A percentile compares a stretch with the other conserved stretches of the same genome.
Conservation (phyloP, 2,329 filamentous ascomycete genomes). For the Pyricularia pennisetigena region DNA sequence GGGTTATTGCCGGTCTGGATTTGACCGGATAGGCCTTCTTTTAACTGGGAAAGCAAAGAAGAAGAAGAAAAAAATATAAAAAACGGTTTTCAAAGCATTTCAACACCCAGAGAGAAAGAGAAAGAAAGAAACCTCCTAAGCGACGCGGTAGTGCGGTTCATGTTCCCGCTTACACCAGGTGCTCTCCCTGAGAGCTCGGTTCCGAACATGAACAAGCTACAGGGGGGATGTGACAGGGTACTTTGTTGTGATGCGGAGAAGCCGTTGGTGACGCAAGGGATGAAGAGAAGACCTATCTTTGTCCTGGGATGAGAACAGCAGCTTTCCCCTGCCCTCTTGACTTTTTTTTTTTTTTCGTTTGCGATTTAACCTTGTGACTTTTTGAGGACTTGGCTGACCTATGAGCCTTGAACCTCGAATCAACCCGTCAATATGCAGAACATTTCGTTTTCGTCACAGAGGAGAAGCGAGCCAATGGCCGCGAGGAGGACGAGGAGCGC, state of each 20-base stretch:
- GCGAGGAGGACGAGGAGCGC: slow-evolving; percentile 31
- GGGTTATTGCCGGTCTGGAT: neutral
- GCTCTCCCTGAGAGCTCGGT: neutral
- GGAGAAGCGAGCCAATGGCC: slow-evolving; percentile 27
- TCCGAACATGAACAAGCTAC: neutral
- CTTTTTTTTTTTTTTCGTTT: too few relatives aligned
- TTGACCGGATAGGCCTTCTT: neutral
- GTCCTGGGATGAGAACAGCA: neutral
- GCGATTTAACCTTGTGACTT: too few relatives aligned
- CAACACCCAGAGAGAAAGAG: neutral
- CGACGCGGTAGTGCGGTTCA: neutral
- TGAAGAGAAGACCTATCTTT: neutral
- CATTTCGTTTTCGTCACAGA: slow-evolving; percentile 9
- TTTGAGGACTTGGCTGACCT: neutral
- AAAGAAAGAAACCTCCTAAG: neutral
- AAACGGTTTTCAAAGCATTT: neutral
- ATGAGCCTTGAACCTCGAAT: too few relatives aligned
- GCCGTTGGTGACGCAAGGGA: neutral
- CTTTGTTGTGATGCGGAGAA: neutral
- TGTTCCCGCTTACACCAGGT: neutral
- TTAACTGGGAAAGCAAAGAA: too few relatives aligned
- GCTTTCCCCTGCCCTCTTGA: neutral
- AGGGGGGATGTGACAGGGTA: neutral
- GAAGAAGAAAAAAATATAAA: too few relatives aligned
- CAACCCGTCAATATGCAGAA: neutral